Base-by-base conservation (phyloP, 2,329 filamentous ascomycete genomes). In the Xylariaceae sp. region DNA sequence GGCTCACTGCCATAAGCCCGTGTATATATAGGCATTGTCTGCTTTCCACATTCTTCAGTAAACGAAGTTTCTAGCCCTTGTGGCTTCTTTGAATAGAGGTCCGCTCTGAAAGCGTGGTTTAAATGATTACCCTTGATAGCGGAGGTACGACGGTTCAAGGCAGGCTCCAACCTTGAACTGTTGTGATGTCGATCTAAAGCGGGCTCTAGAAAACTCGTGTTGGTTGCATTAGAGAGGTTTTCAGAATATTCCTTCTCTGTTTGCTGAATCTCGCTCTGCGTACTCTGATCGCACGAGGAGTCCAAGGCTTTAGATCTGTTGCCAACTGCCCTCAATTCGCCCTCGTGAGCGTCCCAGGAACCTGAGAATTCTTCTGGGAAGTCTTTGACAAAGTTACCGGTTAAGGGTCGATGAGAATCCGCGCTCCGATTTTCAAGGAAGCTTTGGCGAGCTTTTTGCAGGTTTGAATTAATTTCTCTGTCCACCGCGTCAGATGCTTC, bases 301-400 rank as follows among this genome's bases (percentile, higher is more conserved):
- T 47, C 41, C 13, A 51, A 42, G 47, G 27, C 26, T 46, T 23
- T 30, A 18, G 33, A 15, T 29, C 13, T 3, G 9, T 47, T 30
- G 8, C 24, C 10, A 23, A n/a, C 11, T 5, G 26, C 11, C 6
- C 24, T 18, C 10, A 20, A 13, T 35, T 15, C 32, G 26, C 13
- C n/a, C 32, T 27, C 21, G 21, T 39, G 44, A 27, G 26, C 27
- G 33, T 66, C 69, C 79, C 79, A 81, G 1, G 73, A 72, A 4
- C 65, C 64, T 0, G 72, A 60, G 49, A 80, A 81, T 3, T 82
- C 79, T 53, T 82, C 78, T 0, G 79, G 77, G 53, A 82, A 82
- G 62, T 82, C 80, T 26, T 74, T 75, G 7, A 69, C 67, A 55
- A 75, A 81, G 57, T 77, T 79, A 3, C 79, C 80, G 7, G 76